Evolutionary conservation across 1,284 basidiomycete species (phyloP), one percentile per base, ranked within the genome.

Genomic region (Exsudoporus floridanus): DNA sequence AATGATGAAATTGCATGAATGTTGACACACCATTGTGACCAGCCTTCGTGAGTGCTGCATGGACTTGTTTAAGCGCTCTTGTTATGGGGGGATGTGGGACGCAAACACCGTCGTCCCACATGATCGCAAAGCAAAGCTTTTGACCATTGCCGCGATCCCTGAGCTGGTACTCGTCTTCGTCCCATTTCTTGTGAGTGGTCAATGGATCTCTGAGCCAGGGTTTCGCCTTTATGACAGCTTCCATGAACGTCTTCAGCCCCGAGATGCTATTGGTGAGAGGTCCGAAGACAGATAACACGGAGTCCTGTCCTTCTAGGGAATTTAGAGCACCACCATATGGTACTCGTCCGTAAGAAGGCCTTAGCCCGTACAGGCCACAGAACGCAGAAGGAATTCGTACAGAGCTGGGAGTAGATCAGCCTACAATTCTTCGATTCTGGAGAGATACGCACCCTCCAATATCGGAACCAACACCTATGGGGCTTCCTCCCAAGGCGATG

Each of bases 141-240:
- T 74, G 77, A 5, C 83, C 84, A 19, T 73, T 70, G 30, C 80
- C 81, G 50, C 87, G 82, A 53, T 87, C 82, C 23, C 65, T 62
- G 5, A 88, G 75, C n/a, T 69, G 62, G 59, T 89, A 84, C 34
- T 74, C 77, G 0, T 79, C 75, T 48, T 85, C 77, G 39, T 76
- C 74, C 89, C 88, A 93, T 1, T 77, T 76, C 61, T 88, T 85
- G 25, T 79, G 75, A 6, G 83, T 63, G 2, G 79, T 77, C 27
- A 81, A 69, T 0, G 90, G 88, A 62, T 92, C 90, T 52, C 72
- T 74, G 6, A 77, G 62, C 90, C 90, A 92, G 0, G 87, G 86
- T 56, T 83, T 71, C n/a, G 73, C 63, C 45, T 74, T 73, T 10
- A 83, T 63, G 4, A 89, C 76, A 0, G 76, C 75, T 63, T 85